Conservation (phyloP, 768 basidiomycete species). For the Dioszegia crocea region DNA sequence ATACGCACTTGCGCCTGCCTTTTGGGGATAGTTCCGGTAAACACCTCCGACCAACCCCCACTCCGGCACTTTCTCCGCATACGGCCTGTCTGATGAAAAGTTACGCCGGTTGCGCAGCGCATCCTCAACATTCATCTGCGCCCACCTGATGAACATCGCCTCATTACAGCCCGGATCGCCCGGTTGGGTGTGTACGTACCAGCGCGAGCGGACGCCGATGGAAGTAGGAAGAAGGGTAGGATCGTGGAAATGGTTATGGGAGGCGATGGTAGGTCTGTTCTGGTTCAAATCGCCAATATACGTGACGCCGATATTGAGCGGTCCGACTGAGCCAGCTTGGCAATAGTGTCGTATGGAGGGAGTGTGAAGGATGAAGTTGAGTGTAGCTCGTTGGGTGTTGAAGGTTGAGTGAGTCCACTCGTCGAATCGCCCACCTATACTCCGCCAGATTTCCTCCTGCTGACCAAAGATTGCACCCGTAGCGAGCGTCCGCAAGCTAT, state of each 20-base stretch:
- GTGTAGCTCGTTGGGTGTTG: background rate
- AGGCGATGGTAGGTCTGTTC: background rate
- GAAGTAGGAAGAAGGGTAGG: background rate
- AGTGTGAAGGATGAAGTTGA: background rate
- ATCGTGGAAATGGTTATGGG: background rate
- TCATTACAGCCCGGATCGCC: background rate
- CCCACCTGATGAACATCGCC: background rate
- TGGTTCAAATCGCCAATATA: background rate
- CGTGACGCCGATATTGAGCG: background rate
- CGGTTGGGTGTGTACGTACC: background rate
- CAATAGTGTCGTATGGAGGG: background rate
- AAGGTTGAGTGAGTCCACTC: background rate
- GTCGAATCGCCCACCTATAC: background rate
- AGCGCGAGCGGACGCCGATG: slow-evolving; percentile 1
- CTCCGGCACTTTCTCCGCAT: background rate
- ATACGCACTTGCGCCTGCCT: background rate
- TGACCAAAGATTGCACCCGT: background rate
- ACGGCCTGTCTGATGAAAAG: background rate
- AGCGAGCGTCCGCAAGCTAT: background rate
- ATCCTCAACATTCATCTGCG: background rate
- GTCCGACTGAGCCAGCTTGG: background rate
- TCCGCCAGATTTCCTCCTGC: background rate
- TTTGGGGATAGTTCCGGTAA: background rate
- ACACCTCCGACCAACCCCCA: background rate
- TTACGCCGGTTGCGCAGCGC: background rate